Percentiles rank a stretch among this genome's conserved stretches.
phyloP scores from a whole-genome alignment of 306 rosid genomes.

The Begonia fuchsioides region DNA sequence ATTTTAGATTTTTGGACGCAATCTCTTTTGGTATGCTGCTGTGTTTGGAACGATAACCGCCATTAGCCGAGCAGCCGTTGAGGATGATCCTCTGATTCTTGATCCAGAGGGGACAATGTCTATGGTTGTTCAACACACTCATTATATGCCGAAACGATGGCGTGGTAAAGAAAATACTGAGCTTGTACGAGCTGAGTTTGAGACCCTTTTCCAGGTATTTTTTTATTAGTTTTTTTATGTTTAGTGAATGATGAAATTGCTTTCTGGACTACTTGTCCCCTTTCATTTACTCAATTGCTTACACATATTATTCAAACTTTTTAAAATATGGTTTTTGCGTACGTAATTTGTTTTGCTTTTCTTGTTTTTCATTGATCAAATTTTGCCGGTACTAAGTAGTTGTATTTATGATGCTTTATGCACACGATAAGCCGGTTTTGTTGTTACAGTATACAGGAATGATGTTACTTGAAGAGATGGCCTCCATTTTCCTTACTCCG shows the following conservation, averaged over 20 bases:
- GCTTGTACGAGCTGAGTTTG: slow-evolving; percentile 48
- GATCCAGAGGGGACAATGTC: slow-evolving; percentile 80
- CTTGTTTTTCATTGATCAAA: too few species aligned
- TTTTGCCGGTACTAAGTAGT: too few species aligned
- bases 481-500: slow-evolving; percentile 93
- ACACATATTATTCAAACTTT: too few species aligned
- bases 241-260: too few species aligned
- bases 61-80: slow-evolving; percentile 54
- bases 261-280: too few species aligned
- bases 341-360: too few species aligned
- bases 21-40: slow-evolving; percentile 93
- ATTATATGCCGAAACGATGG: slow-evolving; percentile 96
- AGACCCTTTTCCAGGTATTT: slow-evolving; percentile 83
- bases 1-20: slow-evolving; percentile 79
- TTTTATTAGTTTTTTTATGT: neutral
- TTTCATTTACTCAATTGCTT: too few species aligned
- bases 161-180: slow-evolving; percentile 74
- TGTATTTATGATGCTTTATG: too few species aligned
- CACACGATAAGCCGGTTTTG: too few species aligned
- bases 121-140: slow-evolving; percentile 79
- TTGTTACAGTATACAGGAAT: slow-evolving; percentile 66
- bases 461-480: slow-evolving; percentile 98
- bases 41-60: slow-evolving; percentile 88
- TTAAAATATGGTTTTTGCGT: too few species aligned
- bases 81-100: slow-evolving; percentile 58